phyloP scores from a whole-genome alignment of 441 rosid genomes.

The Capsella rubella region DNA sequence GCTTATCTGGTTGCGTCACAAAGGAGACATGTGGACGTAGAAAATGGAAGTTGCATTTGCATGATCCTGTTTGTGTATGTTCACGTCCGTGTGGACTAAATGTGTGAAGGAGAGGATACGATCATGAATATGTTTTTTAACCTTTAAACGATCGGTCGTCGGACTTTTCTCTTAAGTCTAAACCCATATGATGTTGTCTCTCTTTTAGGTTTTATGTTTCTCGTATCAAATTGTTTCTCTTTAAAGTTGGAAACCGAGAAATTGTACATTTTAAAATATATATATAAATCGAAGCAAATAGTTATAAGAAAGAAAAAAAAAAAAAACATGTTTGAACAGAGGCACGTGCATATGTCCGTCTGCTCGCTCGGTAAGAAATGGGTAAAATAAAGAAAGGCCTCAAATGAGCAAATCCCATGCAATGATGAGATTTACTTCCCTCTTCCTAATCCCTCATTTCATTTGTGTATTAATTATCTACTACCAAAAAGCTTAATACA shows the following conservation, averaged over 20 bases:
- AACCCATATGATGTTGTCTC: neutral
- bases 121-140: neutral
- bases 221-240: neutral
- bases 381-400: slow-evolving; percentile 7
- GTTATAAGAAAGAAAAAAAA: neutral
- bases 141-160: neutral
- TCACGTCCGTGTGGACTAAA: slow-evolving; percentile 24
- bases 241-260: slow-evolving; percentile 19
- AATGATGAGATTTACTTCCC: slow-evolving; percentile 38
- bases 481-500: neutral
- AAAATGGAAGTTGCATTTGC: slow-evolving; percentile 32
- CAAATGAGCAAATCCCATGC: slow-evolving; percentile 28
- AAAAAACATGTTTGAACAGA: slow-evolving; percentile 22
- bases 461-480: neutral
- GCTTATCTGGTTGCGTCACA: slow-evolving; percentile 30
- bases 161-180: too few species aligned
- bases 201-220: neutral
- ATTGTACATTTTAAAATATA: neutral
- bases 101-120: neutral
- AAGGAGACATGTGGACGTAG: slow-evolving; percentile 34
- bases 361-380: slow-evolving; percentile 16
- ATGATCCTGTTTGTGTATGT: slow-evolving; percentile 28
- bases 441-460: neutral
- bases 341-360: slow-evolving; percentile 35
- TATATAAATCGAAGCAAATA: neutral